A percentile compares a stretch with the other conserved stretches of the same genome.
Evolutionary conservation across 176 grass and related monocot genomes (phyloP).

Genomic region (Coix lacrymajobi): DNA sequence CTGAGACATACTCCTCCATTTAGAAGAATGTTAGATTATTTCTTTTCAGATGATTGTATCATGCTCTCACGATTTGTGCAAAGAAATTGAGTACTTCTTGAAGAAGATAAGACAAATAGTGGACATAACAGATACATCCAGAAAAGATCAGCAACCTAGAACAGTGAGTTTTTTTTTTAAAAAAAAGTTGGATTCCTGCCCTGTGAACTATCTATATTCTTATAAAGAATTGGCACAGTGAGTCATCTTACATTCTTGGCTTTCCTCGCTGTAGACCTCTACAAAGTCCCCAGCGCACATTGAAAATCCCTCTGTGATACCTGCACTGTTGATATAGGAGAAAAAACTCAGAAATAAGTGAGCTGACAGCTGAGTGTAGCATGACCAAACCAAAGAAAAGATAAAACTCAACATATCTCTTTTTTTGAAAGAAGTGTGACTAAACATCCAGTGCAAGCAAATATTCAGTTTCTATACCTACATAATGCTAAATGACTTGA

Average conservation of each 20-base stretch:
- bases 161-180: neutral
- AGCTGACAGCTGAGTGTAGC: conserved; percentile 23
- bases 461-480: conserved; percentile 24
- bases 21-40: neutral
- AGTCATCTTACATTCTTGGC: conserved; percentile 76
- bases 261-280: conserved; percentile 88
- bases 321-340: conserved; percentile 51
- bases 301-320: conserved; percentile 97
- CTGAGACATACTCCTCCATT: conserved; percentile 10
- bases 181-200: conserved; percentile 4
- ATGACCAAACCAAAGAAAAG: neutral
- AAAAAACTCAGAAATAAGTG: conserved; percentile 1
- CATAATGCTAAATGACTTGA: conserved; percentile 30
- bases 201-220: neutral
- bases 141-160: neutral
- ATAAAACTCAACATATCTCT: neutral
- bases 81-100: neutral
- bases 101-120: neutral
- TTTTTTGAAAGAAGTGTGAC: neutral
- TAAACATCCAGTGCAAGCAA: conserved; percentile 2
- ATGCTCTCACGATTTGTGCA: neutral
- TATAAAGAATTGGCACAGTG: neutral
- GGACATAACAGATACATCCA: neutral
- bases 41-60: neutral
- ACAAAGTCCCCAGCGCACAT: conserved; percentile 99